These are phyloP conservation scores for Nevesoporus exiguus DNA, from an alignment of 768 basidiomycete genomes.

Conservation along the genomic window DNA sequence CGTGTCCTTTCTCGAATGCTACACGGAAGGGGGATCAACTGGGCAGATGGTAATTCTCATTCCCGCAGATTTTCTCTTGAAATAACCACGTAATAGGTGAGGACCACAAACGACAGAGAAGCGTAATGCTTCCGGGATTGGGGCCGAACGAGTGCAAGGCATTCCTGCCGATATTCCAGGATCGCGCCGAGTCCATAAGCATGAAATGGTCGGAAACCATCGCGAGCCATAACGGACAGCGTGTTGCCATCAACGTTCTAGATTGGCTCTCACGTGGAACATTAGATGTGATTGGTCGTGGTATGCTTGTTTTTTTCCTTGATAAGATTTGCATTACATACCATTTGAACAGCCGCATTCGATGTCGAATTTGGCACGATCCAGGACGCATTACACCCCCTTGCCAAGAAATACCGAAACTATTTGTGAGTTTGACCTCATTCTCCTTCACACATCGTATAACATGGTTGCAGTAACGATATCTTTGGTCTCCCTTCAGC, in stretches of 20 bases:
- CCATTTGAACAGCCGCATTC: conserved; percentile 37
- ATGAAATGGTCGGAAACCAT: conserved; percentile 20
- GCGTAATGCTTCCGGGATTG: conserved; percentile 53
- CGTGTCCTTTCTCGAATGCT: conserved; percentile 2
- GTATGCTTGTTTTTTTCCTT: conserved; percentile 21
- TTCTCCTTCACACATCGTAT: not conserved
- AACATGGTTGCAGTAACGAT: not conserved
- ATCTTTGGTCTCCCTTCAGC: conserved; percentile 11
- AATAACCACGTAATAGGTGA: conserved; percentile 23
- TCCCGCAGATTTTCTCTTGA: conserved; percentile 7
- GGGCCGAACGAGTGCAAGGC: conserved; percentile 47
- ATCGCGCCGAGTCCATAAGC: conserved; percentile 24
- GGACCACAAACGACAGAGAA: conserved; percentile 50
- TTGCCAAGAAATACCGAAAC: conserved; percentile 5
- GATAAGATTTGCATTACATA: not conserved
- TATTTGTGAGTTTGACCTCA: not conserved
- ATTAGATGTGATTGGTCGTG: conserved; percentile 48
- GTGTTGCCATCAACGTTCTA: conserved; percentile 18
- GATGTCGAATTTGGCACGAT: conserved; percentile 29
- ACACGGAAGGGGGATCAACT: conserved; percentile 34
- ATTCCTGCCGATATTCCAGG: conserved; percentile 48
- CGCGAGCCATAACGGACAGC: not conserved
- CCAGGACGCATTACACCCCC: conserved; percentile 1
- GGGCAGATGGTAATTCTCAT: conserved; percentile 35
- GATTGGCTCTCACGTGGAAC: conserved; percentile 38